A percentile compares a stretch with the other conserved stretches of the same genome.
These are phyloP conservation scores for Spergularia azorica DNA, from an alignment of 179 eudicot species.

Conservation along the genomic window DNA sequence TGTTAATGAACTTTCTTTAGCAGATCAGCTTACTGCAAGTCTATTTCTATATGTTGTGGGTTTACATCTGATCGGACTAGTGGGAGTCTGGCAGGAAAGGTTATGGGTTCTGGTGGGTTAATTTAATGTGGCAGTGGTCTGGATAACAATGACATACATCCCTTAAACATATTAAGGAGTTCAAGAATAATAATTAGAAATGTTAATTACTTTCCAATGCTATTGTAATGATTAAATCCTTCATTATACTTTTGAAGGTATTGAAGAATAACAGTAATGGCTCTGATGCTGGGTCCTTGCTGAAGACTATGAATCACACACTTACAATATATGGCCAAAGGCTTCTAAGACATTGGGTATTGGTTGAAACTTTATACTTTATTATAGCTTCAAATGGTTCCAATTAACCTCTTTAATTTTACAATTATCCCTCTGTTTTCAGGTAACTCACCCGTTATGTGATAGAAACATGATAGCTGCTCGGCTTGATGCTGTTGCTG, in stretches of 20 bases:
- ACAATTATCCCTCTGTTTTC: conserved; percentile 24
- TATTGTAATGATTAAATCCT: not conserved
- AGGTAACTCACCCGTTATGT: conserved; percentile 93
- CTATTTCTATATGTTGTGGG: no score
- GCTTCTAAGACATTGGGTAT: conserved; percentile 93
- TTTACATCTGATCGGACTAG: no score
- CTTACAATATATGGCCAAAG: conserved; percentile 84
- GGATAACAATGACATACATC: no score
- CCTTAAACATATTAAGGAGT: no score
- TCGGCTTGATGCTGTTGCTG: conserved; percentile 91
- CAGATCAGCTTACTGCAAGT: no score
- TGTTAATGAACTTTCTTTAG: no score
- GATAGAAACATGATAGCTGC: conserved; percentile 76
- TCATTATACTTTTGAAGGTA: conserved; percentile 43
- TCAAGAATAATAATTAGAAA: not conserved
- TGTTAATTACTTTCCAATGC: not conserved
- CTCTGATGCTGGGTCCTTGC: conserved; percentile 77
- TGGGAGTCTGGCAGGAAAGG: no score
- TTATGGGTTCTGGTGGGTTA: no score
- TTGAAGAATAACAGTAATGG: conserved; percentile 78
- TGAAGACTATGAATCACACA: conserved; percentile 81
- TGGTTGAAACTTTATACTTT: conserved; percentile 13
- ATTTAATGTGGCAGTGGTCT: no score
- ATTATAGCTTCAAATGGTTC: conserved; percentile 11
- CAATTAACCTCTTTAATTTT: conserved; percentile 21